These are phyloP conservation scores for Lichtheimia ramosa DNA, from an alignment of 371 early-diverging fungal species.

Conservation along the genomic window DNA sequence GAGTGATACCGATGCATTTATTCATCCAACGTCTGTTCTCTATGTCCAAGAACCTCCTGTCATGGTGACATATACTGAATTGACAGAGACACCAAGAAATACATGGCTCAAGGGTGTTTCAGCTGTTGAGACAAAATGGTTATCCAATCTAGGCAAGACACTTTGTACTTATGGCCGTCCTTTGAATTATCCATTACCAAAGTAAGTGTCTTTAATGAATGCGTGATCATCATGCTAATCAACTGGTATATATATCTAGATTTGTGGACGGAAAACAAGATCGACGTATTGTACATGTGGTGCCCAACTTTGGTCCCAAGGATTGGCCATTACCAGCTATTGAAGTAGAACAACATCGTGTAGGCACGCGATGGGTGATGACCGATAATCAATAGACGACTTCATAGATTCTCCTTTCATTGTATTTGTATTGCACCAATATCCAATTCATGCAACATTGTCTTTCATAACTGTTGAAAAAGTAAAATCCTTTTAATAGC, in stretches of 20 bases:
- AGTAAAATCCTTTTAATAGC: too few species aligned
- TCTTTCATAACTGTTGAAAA: too few species aligned
- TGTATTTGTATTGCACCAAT: too few species aligned
- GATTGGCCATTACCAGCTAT: slow-evolving; percentile 76
- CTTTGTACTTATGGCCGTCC: slow-evolving; percentile 70
- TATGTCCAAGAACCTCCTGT: slow-evolving; percentile 73
- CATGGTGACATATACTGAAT: slow-evolving; percentile 75
- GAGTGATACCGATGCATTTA: slow-evolving; percentile 71
- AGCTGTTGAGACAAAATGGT: slow-evolving; percentile 77
- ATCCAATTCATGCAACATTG: too few species aligned
- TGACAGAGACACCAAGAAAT: slow-evolving; percentile 41
- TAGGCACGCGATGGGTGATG: slow-evolving; percentile 67
- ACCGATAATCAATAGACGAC: not conserved
- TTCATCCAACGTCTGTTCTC: slow-evolving; percentile 75
- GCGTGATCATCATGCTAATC: not conserved
- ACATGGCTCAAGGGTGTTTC: slow-evolving; percentile 86
- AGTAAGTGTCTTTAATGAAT: slow-evolving; percentile 30
- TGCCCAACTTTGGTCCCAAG: slow-evolving; percentile 76
- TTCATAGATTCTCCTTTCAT: not conserved
- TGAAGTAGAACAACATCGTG: slow-evolving; percentile 64
- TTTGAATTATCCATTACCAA: slow-evolving; percentile 63
- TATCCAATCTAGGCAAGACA: slow-evolving; percentile 67
- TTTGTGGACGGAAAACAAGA: slow-evolving; percentile 52
- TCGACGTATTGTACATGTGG: slow-evolving; percentile 67
- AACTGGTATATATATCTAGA: slow-evolving; percentile 9